A percentile compares a stretch with the other conserved stretches of the same genome.
Conservation (phyloP, 768 basidiomycete genomes). For the Agrocybe praecox region DNA sequence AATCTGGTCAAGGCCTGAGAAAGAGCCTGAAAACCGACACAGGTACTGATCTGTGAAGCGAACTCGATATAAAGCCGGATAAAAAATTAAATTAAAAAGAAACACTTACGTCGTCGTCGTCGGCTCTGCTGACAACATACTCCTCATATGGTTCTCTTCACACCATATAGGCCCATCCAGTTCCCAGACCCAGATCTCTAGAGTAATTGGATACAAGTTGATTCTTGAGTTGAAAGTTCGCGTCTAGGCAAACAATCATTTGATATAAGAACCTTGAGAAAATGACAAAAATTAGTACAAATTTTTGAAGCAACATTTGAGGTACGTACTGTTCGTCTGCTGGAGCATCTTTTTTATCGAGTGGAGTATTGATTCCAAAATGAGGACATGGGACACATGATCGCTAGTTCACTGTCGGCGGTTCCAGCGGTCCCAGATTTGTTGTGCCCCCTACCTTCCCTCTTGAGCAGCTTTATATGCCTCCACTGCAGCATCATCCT, state of each 20-base stretch:
- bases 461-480: slow-evolving; percentile 24
- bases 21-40: slow-evolving; percentile 24
- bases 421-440: too few species aligned
- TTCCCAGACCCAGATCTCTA: slow-evolving; percentile 10
- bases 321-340: slow-evolving; percentile 1
- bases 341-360: slow-evolving; percentile 1
- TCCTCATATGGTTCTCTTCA: slow-evolving; percentile 4
- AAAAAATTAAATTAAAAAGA: too few species aligned
- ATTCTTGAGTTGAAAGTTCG: slow-evolving; percentile 10
- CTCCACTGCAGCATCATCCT: slow-evolving; percentile 17
- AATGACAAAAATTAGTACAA: neutral
- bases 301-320: too few species aligned
- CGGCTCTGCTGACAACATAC: neutral
- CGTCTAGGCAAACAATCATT: slow-evolving; percentile 6
- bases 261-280: neutral
- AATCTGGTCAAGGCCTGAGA: slow-evolving; percentile 20
- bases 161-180: slow-evolving; percentile 12
- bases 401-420: slow-evolving; percentile 19
- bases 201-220: slow-evolving; percentile 12
- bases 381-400: slow-evolving; percentile 29
- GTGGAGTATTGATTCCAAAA: slow-evolving; percentile 20
- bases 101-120: slow-evolving; percentile 4
- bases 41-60: slow-evolving; percentile 20
- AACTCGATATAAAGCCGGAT: neutral
- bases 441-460: slow-evolving; percentile 20